Evolutionary conservation across 768 basidiomycete species (phyloP), one percentile per base, ranked within the genome.

Genomic region (Pleurotus tuber-regium): DNA sequence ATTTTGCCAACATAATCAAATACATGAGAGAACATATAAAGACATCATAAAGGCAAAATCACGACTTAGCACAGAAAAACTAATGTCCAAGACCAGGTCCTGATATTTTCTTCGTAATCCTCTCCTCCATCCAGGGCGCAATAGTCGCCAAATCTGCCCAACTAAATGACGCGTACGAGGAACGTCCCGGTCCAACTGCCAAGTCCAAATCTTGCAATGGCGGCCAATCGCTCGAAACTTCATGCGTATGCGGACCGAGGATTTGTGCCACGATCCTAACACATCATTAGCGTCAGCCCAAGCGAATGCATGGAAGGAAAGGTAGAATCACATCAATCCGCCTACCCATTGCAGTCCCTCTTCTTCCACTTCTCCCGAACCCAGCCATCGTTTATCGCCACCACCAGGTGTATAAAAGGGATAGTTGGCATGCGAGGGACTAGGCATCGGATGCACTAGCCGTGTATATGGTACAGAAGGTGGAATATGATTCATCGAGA

Each of bases 81-180:
- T 43, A 51, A 35, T 51, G 75, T 28, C 89, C 88, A 33, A 92
- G 70, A n/a, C 89, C 87, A 43, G 79, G 75, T 1, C 89, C 90
- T 52, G 82, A 74, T 54, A 91, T 83, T 60, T 72, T 78, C 60
- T 74, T 83, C 25, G 82, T 77, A 51, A 89, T 75, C 50, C 71
- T 72, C 48, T 83, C 79, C 52, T 84, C 77, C 71, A 92, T 78
- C 90, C 90, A 92, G 2, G 88, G 90, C 31, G 89, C 86, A 52
- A 91, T 80, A 26, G 81, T 75, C 62, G 75, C 74, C 31, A 92
- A 67, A 63, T 92, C 90, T 16, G 70, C 68, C 82, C 82, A 86
- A 0, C 75, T 77, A 53, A 92, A 82, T 9, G 87, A 89, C 5
- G 80, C 80, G 62, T 84, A 91, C 43, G 84, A 86, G 14, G 70